A percentile compares a stretch with the other conserved stretches of the same genome.
Conservation (phyloP, 2,329 filamentous ascomycete genomes). For the Diaporthe aspalathi region DNA sequence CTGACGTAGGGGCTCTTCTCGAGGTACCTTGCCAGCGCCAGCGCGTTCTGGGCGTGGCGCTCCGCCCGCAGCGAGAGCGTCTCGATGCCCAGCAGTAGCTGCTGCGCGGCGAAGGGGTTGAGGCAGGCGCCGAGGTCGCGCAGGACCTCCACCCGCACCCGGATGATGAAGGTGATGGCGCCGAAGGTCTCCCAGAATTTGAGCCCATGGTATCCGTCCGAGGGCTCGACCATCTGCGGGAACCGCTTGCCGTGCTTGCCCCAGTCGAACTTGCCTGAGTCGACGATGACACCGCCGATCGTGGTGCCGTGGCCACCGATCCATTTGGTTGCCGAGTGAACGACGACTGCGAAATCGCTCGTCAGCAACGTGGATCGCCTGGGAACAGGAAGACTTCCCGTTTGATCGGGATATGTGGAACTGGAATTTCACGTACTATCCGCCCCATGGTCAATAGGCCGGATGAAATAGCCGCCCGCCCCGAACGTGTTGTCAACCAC, state of each 20-base stretch:
- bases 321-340: constrained; percentile 97
- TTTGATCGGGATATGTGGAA: background rate
- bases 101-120: constrained; percentile 93
- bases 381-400: background rate
- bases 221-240: constrained; percentile 91
- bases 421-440: constrained; percentile 63
- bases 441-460: constrained; percentile 89
- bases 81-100: constrained; percentile 89
- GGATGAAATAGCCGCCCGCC: constrained; percentile 87
- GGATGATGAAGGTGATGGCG: constrained; percentile 82
- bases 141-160: constrained; percentile 88
- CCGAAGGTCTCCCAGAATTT: constrained; percentile 97
- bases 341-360: constrained; percentile 65
- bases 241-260: constrained; percentile 85
- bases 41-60: constrained; percentile 85
- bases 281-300: constrained; percentile 86
- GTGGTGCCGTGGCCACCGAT: constrained; percentile 96
- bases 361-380: background rate
- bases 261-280: constrained; percentile 95
- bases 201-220: constrained; percentile 90
- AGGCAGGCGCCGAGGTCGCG: constrained; percentile 86
- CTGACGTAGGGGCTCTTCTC: constrained; percentile 84
- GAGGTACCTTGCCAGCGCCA: constrained; percentile 84
- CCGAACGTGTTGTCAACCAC: constrained; percentile 95
- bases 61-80: constrained; percentile 89